Conservation (phyloP, 1,284 basidiomycete species). For the Lentinus polychrous region DNA sequence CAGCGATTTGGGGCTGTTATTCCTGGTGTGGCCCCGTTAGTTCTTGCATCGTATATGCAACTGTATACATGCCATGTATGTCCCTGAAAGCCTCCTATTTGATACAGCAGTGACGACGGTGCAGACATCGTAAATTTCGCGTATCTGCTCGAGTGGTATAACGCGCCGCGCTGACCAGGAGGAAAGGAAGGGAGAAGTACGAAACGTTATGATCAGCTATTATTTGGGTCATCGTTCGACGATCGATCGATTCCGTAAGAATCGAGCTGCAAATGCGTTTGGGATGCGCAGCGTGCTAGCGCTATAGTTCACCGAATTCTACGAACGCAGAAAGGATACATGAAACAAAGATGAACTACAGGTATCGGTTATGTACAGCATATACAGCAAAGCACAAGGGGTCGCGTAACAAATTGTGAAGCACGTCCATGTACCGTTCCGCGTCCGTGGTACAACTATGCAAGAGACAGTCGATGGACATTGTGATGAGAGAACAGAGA, state of each 20-base stretch:
- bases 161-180: no score
- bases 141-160: no score
- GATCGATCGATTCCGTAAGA: no score
- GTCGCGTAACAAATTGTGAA: neutral
- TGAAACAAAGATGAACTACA: neutral
- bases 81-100: conserved; percentile 25
- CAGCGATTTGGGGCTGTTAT: neutral
- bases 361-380: conserved; percentile 1
- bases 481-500: no score
- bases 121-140: conserved; percentile 12
- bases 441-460: conserved; percentile 1
- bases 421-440: conserved; percentile 1
- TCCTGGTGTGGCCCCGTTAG: neutral
- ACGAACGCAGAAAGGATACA: conserved; percentile 2
- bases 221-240: no score
- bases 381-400: conserved; percentile 3
- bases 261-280: no score
- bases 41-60: neutral
- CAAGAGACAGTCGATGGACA: neutral
- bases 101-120: conserved; percentile 12
- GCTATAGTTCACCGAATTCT: no score
- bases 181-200: no score
- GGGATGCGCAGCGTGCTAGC: no score
- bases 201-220: no score
- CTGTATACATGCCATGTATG: conserved; percentile 18